Conservation (phyloP, 2,329 filamentous ascomycete genomes). For the Sarocladium kiliense region DNA sequence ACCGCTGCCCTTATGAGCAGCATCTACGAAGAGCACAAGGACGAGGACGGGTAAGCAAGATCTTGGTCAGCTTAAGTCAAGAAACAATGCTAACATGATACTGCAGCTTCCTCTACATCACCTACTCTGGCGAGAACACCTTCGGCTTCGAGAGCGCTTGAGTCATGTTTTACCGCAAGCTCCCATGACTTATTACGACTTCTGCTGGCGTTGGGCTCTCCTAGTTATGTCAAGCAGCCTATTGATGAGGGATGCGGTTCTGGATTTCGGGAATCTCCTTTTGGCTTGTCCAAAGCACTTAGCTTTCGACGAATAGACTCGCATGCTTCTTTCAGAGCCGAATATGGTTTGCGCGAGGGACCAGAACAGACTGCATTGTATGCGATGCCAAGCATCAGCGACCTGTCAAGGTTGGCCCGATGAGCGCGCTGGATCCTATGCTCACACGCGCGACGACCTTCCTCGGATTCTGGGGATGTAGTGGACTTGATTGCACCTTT, state of each 20-base stretch:
- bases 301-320: conserved; percentile 7
- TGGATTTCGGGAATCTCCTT: background rate
- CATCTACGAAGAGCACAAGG: conserved; percentile 99
- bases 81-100: conserved; percentile 13
- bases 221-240: conserved; percentile 2
- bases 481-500: too few relatives aligned
- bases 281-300: conserved; percentile 1
- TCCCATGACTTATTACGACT: conserved; percentile 6
- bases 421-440: background rate
- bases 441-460: too few relatives aligned
- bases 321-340: background rate
- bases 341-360: background rate
- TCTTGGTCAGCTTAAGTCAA: background rate
- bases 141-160: conserved; percentile 55
- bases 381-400: background rate
- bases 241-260: background rate
- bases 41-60: conserved; percentile 58
- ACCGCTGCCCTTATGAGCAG: conserved; percentile 98
- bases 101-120: conserved; percentile 91
- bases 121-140: conserved; percentile 98
- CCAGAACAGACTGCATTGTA: background rate
- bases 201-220: conserved; percentile 4
- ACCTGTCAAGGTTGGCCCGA: background rate
- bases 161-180: conserved; percentile 11
- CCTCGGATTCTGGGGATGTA: too few relatives aligned